These are phyloP conservation scores for Veloporphyrellus conicus DNA, from an alignment of 1,284 basidiomycete species.

Conservation along the genomic window DNA sequence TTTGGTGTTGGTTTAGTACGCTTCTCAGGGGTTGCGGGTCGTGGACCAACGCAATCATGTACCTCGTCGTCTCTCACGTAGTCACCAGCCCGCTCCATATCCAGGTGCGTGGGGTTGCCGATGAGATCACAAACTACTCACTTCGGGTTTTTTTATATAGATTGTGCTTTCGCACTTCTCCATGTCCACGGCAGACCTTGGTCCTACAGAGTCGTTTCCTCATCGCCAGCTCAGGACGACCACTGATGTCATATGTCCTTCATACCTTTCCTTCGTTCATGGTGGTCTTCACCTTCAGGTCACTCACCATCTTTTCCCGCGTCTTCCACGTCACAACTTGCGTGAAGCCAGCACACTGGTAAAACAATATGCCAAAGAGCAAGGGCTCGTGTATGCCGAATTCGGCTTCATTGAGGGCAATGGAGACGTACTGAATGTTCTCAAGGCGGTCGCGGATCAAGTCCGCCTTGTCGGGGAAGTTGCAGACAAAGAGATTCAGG, in stretches of 20 bases:
- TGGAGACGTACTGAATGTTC: constrained; percentile 68
- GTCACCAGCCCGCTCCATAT: constrained; percentile 83
- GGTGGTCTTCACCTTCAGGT: constrained; percentile 95
- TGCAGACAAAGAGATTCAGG: constrained; percentile 58
- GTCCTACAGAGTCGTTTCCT: constrained; percentile 86
- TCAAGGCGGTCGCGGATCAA: constrained; percentile 80
- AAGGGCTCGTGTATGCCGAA: constrained; percentile 83
- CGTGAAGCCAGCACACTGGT: constrained; percentile 77
- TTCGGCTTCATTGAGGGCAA: constrained; percentile 88
- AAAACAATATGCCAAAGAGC: constrained; percentile 80
- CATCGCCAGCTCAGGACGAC: constrained; percentile 94
- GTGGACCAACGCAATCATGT: constrained; percentile 62
- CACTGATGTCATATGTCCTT: constrained; percentile 87
- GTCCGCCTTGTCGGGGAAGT: constrained; percentile 72
- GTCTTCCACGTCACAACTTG: constrained; percentile 92
- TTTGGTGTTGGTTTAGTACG: constrained; percentile 77
- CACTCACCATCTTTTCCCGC: constrained; percentile 95
- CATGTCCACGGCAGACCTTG: constrained; percentile 90
- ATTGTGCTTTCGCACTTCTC: constrained; percentile 98
- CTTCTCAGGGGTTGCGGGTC: constrained; percentile 65
- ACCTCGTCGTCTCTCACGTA: constrained; percentile 75
- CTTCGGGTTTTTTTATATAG: constrained; percentile 40
- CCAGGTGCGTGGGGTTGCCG: constrained; percentile 48
- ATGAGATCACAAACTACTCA: constrained; percentile 4
- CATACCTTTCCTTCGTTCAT: constrained; percentile 83